Conservation (phyloP, 129 eudicot genomes). For the Flaveria sonorensis region DNA sequence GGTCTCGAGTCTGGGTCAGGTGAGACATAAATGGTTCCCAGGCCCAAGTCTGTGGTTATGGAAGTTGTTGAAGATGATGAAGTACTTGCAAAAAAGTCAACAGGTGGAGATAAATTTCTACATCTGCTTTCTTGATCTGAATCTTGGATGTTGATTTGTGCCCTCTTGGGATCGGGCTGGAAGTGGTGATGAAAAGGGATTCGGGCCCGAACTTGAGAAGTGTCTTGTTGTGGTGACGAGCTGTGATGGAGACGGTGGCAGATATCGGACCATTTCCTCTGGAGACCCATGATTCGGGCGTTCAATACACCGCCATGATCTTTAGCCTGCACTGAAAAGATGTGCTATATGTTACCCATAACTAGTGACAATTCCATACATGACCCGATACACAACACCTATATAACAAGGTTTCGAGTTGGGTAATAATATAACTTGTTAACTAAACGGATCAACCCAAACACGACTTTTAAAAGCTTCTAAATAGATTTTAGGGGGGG, state of each 20-base stretch:
- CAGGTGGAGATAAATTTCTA: slow-evolving; percentile 36
- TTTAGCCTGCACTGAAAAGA: slow-evolving; percentile 77
- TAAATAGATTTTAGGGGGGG: no score
- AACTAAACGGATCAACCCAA: background rate
- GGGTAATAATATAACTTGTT: background rate
- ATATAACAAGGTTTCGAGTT: background rate
- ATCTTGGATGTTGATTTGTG: slow-evolving; percentile 28
- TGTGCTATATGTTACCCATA: slow-evolving; percentile 28
- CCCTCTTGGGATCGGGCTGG: slow-evolving; percentile 30
- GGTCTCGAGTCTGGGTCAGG: slow-evolving; percentile 28
- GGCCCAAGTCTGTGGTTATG: slow-evolving; percentile 80
- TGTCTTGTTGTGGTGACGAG: slow-evolving; percentile 29
- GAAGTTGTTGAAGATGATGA: slow-evolving; percentile 42
- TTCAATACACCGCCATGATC: slow-evolving; percentile 50
- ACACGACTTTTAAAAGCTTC: background rate
- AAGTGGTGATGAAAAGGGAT: slow-evolving; percentile 24
- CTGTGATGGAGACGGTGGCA: slow-evolving; percentile 61
- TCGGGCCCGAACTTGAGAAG: slow-evolving; percentile 27
- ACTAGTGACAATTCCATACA: background rate
- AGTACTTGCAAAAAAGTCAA: slow-evolving; percentile 38
- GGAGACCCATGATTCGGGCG: slow-evolving; percentile 51
- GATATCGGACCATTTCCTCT: slow-evolving; percentile 83
- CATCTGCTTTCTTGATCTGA: slow-evolving; percentile 32
- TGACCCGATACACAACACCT: background rate
- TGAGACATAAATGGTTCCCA: slow-evolving; percentile 57